Base-by-base conservation (phyloP, 805 yeast genomes). In the Priceomyces medius region DNA sequence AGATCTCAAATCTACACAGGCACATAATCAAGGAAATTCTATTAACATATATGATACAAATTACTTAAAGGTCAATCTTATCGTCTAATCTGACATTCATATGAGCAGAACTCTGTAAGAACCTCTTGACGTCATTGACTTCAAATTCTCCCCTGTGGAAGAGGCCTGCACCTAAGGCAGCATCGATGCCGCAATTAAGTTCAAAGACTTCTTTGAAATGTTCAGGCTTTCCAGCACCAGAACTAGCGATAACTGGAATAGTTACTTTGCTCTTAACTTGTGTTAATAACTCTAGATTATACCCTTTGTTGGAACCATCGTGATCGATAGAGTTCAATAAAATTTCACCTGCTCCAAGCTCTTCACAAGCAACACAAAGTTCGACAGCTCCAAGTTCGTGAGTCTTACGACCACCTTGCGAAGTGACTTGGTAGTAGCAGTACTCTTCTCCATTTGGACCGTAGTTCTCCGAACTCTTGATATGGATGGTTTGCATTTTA, bases 151-250 rank as follows among this genome's bases (percentile, higher is more conserved):
- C 90, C 59, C 99, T 76, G 70, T 93, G 99, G 73, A 93, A 93
- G 83, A 93, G 85, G 33, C 99, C 99, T 3, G 99, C 99, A 28
- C 99, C 99, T 31, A 93, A 74, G 13, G 99, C 98, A 32, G 99
- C 99, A 66, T 93, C 99, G 1, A 93, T 84, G 4, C 77, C 73
- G 12, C 97, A 89, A 34, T 83, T 72, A 56, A 66, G 46, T 35
- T 71, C 73, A 57, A 93, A 93, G 2, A 88, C 99, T 49, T 93
- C 88, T 48, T 79, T 80, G 60, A 93, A 93, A 66, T 93, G 98
- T 37, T 72, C 76, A 1, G 99, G 99, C 17, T 70, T 79, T 38
- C 99, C 99, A 4, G 99, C 99, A 41, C 99, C 99, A 47, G 95
- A 84, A 5, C 97, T 89, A 0, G 99, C 98, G 61, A 93, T 93